These are phyloP conservation scores for Russula earlei DNA, from an alignment of 768 basidiomycete genomes.

Conservation along the genomic window DNA sequence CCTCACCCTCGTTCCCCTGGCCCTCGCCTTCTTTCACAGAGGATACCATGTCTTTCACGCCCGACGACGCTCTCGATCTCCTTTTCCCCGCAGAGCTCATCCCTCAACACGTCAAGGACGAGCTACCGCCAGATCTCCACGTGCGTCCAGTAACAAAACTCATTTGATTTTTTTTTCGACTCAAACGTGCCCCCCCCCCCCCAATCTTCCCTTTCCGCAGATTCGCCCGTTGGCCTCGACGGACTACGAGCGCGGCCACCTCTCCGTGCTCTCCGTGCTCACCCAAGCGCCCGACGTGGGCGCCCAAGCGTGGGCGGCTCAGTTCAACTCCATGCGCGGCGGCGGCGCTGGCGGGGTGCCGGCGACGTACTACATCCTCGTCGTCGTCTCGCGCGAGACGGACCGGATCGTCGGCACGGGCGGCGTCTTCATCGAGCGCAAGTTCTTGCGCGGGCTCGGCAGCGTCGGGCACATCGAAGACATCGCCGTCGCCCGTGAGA, in stretches of 20 bases:
- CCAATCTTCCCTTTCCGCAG: constrained; percentile 32
- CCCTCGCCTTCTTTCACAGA: too few relatives aligned
- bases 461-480: constrained; percentile 95
- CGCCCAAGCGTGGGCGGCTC: constrained; percentile 54
- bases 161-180: neutral
- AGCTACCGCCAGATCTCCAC: constrained; percentile 57
- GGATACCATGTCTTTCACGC: constrained; percentile 37
- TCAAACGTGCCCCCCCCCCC: neutral
- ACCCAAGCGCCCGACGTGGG: constrained; percentile 62
- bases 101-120: constrained; percentile 47
- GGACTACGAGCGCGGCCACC: constrained; percentile 76
- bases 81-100: constrained; percentile 69
- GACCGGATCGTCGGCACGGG: constrained; percentile 83
- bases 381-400: constrained; percentile 64
- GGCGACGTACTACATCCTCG: constrained; percentile 73
- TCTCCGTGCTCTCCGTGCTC: constrained; percentile 70
- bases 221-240: constrained; percentile 83
- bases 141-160: constrained; percentile 36
- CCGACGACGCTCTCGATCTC: constrained; percentile 62
- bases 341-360: too few relatives aligned
- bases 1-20: too few relatives aligned
- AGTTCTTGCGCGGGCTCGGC: constrained; percentile 83
- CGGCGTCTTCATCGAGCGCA: constrained; percentile 82
- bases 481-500: constrained; percentile 80
- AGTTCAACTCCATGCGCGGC: constrained; percentile 52